Evolutionary conservation across 306 rosid species (phyloP), one percentile per base, ranked within the genome.

Genomic region (Begonia fuchsioides): DNA sequence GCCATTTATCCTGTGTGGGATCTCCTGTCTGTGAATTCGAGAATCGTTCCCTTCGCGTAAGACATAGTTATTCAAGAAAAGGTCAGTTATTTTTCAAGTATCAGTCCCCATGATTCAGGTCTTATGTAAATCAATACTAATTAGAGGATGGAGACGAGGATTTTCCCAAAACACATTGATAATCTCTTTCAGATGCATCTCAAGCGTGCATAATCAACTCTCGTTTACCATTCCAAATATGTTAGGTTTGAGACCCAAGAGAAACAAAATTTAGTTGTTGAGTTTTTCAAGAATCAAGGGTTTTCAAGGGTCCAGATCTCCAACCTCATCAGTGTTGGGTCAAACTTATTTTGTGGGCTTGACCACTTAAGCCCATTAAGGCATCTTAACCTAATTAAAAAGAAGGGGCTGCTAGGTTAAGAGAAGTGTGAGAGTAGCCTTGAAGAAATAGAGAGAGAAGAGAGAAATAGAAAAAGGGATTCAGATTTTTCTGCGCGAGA

Each of bases 231-330:
- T 16, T 59, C 66, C 40, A 47, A 44, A 8, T 13, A 11, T 46
- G 39, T 62, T 15, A 45, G 46, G 8, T 38, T 59, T 39, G 56
- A 50, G 38, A 53, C 38, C 38, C 44, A 19, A 2, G 15, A 32
- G 9, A 40, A 17, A 6, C 49, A 73, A 3, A 50, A 59, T 46
- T 35, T 47, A 5, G 66, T 70, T 8, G 38, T 75, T 44, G 49
- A 32, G 17, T 43, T 74, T 5, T 12, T 74, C 13, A 53, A 46
- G 55, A 57, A 20, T 15, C 49, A 63, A 1, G 74, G 81, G 8
- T 49, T 70, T 60, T 53, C 71, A 1, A 15, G 18, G 11, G 11
- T 73, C 14, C 71, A 70, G 9, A 49, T 70, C 40, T 53, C 57
- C 9, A 52, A 20, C 41, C 2, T 69, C 20, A 60, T 63, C 38